A percentile compares a stretch with the other conserved stretches of the same genome.
These are phyloP conservation scores for Boletellus deceptivus DNA, from an alignment of 1,284 basidiomycete species.

Conservation along the genomic window DNA sequence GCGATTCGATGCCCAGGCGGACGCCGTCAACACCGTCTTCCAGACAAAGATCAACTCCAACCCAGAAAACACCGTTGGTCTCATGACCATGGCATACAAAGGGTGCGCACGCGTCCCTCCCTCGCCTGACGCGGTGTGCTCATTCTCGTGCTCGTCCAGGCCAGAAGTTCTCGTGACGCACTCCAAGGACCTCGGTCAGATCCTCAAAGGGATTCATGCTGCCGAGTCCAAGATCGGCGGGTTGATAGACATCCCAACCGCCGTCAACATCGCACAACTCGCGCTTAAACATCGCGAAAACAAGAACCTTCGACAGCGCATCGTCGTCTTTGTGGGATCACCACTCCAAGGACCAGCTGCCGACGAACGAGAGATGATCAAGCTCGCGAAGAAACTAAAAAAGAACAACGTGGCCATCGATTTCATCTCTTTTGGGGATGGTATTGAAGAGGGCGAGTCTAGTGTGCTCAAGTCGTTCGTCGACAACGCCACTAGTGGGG, in stretches of 20 bases:
- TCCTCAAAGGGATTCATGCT: slow-evolving; percentile 77
- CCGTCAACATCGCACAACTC: slow-evolving; percentile 91
- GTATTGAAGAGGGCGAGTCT: slow-evolving; percentile 64
- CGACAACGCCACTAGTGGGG: slow-evolving; percentile 72
- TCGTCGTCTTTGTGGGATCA: slow-evolving; percentile 91
- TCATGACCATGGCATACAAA: slow-evolving; percentile 98
- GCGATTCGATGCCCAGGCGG: slow-evolving; percentile 86
- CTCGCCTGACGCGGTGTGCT: not conserved
- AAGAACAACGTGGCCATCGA: slow-evolving; percentile 99
- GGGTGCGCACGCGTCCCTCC: slow-evolving; percentile 52
- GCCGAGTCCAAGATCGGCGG: slow-evolving; percentile 75
- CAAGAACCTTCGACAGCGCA: slow-evolving; percentile 95
- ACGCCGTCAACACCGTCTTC: slow-evolving; percentile 91
- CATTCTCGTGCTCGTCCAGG: slow-evolving; percentile 39
- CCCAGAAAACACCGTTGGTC: slow-evolving; percentile 94
- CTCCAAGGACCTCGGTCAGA: slow-evolving; percentile 92
- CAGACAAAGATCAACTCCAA: slow-evolving; percentile 93
- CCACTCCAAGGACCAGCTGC: slow-evolving; percentile 69
- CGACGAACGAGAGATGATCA: slow-evolving; percentile 76
- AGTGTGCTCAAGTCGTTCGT: slow-evolving; percentile 73
- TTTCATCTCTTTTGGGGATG: slow-evolving; percentile 79
- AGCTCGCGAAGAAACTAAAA: slow-evolving; percentile 95
- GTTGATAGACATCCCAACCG: slow-evolving; percentile 80
- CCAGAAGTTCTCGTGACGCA: slow-evolving; percentile 96
- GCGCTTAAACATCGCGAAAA: slow-evolving; percentile 98